phyloP scores from a whole-genome alignment of 805 yeast species.

The Cyberlindnera lachancei region DNA sequence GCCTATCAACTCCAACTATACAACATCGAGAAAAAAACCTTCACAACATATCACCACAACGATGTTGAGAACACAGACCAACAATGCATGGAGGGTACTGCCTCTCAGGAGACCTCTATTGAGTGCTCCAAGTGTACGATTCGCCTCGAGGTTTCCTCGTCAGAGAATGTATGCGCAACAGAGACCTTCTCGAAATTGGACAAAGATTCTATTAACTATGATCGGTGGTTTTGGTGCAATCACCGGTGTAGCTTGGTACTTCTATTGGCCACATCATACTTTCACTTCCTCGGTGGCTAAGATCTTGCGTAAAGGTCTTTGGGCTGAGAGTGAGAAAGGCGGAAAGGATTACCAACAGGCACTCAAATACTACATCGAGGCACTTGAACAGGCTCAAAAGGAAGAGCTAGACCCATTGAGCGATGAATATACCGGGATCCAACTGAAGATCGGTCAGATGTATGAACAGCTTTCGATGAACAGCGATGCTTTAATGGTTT shows the following conservation, averaged over 20 bases:
- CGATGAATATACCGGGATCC: slow-evolving; percentile 87
- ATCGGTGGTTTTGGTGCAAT: slow-evolving; percentile 20
- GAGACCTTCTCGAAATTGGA: slow-evolving; percentile 15
- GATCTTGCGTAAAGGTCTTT: slow-evolving; percentile 62
- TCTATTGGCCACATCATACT: slow-evolving; percentile 61
- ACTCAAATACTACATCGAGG: slow-evolving; percentile 63
- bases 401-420: slow-evolving; percentile 48
- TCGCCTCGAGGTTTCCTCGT: slow-evolving; percentile 11
- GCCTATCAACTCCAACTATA: neutral
- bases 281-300: slow-evolving; percentile 67
- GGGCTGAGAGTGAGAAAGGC: slow-evolving; percentile 71
- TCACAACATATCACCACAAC: neutral
- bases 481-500: slow-evolving; percentile 60
- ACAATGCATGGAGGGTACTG: neutral
- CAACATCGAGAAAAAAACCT: neutral
- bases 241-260: slow-evolving; percentile 27
- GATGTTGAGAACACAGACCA: slow-evolving; percentile 1
- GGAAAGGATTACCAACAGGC: slow-evolving; percentile 58
- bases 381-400: slow-evolving; percentile 54
- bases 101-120: neutral
- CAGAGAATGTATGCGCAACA: slow-evolving; percentile 1
- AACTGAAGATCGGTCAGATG: slow-evolving; percentile 82
- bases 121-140: neutral
- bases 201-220: slow-evolving; percentile 12
- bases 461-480: slow-evolving; percentile 58